phyloP scores from a whole-genome alignment of 257 asterid genomes.

The Paulownia fortunei region DNA sequence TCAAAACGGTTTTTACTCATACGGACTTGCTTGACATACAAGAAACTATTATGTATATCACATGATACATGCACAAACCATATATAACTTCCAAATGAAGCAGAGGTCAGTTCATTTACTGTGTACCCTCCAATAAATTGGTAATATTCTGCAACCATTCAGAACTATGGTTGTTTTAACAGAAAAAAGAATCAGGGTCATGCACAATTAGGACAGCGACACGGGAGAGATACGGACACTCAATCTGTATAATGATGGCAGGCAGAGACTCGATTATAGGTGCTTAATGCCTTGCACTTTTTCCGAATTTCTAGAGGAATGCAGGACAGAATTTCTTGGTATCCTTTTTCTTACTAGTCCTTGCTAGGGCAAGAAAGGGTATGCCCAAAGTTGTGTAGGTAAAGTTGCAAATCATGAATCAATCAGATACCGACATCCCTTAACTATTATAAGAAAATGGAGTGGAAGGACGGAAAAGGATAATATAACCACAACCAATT shows the following conservation, averaged over 20 bases:
- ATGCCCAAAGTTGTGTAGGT: not conserved
- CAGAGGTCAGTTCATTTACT: not conserved
- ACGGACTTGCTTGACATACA: too few relatives aligned
- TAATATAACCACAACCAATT: not conserved
- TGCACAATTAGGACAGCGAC: conserved; percentile 5
- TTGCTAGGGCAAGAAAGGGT: not conserved
- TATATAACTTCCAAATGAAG: not conserved
- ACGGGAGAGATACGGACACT: not conserved
- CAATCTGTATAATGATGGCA: not conserved
- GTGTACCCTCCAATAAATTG: not conserved
- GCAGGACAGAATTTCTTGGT: not conserved
- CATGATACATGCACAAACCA: not conserved
- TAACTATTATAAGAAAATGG: not conserved
- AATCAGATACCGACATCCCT: not conserved
- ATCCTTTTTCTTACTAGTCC: not conserved
- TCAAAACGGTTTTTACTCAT: too few relatives aligned
- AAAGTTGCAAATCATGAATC: not conserved
- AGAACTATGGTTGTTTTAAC: not conserved
- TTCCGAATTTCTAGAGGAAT: conserved; percentile 16
- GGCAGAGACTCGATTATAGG: not conserved
- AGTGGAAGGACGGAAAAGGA: conserved; percentile 1
- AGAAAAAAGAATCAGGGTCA: not conserved
- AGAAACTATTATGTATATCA: not conserved
- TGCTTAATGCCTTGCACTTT: not conserved
- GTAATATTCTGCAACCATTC: not conserved